Evolutionary conservation across 2,329 filamentous ascomycete species (phyloP), one percentile per base, ranked within the genome.

Genomic region (Aotearoamyces nothofagi): DNA sequence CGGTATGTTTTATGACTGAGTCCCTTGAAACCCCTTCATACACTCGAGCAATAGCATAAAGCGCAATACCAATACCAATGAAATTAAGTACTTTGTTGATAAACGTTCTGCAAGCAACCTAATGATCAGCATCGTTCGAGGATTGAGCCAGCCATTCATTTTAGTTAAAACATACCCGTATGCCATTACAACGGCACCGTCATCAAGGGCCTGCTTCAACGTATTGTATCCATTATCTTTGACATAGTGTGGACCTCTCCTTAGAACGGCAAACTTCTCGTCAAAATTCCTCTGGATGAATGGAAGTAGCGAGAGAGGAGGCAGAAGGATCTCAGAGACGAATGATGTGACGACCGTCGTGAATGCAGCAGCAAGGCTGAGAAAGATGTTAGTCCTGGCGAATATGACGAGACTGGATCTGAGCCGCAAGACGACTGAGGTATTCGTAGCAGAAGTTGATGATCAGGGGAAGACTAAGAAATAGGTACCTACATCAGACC

Each of bases 281-380:
- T 78, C 72, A 43, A 83, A 63, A 45, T 82, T 82, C 38, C 68
- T 67, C 41, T 76, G 66, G 32, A 82, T 54, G 27, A 78, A 78
- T 4, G 79, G 63, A 13, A 83, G 54, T 23, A 82, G 54, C 2
- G 76, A 78, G 15, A 83, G 56, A 1, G 78, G 61, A 4, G 78
- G 78, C 36, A 82, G 65, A 25, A 82, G 54, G 17, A 82, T 66
- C 41, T 80, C 74, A 35, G 65, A 69, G 30, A 82, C 75, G 44
- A 82, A 75, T 6, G 70, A 77, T 33, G 74, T 80, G 32, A 80
- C 73, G 26, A 81, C 61, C 32, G 69, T 62, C 3, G 76, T 81
- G 48, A 83, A 82, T 15, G 75, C 66, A 30, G 72, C 64, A 9
- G 77, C 78, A 30, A 83, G 62, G 39, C 74, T 78, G 31, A 32